phyloP scores from a whole-genome alignment of 2,329 filamentous ascomycete species.

The Parastagonospora avenae region DNA sequence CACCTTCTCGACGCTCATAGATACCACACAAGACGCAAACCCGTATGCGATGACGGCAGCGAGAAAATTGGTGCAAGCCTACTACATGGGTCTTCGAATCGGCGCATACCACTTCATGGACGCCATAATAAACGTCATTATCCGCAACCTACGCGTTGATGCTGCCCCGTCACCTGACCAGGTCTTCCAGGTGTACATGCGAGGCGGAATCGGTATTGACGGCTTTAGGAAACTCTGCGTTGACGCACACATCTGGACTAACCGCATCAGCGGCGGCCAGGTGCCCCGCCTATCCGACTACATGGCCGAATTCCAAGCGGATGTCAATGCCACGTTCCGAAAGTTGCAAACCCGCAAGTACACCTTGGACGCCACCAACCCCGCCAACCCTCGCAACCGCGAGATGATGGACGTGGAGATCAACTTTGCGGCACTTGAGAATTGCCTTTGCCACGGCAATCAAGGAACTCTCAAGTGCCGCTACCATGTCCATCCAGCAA shows the following conservation, averaged over 20 bases:
- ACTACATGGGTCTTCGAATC: background rate
- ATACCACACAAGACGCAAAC: background rate
- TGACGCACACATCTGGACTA: background rate
- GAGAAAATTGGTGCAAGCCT: background rate
- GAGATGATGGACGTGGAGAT: background rate
- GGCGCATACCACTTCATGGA: background rate
- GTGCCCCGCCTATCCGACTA: background rate
- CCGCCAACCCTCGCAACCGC: background rate
- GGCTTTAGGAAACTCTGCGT: background rate
- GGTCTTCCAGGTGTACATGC: background rate
- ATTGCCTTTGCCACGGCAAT: background rate
- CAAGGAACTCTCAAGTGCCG: background rate
- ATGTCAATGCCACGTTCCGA: background rate
- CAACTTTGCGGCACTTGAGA: background rate
- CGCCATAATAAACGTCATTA: background rate
- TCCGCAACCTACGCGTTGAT: background rate
- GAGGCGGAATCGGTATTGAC: background rate
- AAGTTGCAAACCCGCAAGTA: background rate
- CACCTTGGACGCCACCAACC: background rate
- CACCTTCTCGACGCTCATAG: background rate
- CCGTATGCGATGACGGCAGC: background rate
- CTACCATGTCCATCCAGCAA: background rate
- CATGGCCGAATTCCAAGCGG: background rate
- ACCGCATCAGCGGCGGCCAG: background rate
- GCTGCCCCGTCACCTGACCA: background rate